A percentile compares a stretch with the other conserved stretches of the same genome.
These are phyloP conservation scores for Lachancea thermotolerans DNA, from an alignment of 805 yeast species.

Conservation along the genomic window DNA sequence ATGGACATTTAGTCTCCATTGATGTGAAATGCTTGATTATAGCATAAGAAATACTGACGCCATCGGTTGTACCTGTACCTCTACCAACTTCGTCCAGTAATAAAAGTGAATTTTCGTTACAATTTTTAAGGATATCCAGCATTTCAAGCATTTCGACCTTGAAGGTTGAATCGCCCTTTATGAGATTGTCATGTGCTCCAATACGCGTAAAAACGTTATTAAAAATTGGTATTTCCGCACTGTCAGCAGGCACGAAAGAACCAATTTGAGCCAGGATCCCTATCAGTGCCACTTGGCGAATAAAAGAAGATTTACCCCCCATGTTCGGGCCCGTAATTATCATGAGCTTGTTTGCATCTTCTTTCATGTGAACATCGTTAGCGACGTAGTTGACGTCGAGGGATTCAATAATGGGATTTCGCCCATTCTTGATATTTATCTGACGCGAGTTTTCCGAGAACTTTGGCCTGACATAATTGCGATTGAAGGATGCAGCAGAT, in stretches of 20 bases:
- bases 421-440: conserved; percentile 47
- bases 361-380: conserved; percentile 51
- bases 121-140: conserved; percentile 74
- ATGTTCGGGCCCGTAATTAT: conserved; percentile 81
- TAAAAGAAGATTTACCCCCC: conserved; percentile 82
- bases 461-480: conserved; percentile 44
- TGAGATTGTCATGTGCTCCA: conserved; percentile 77
- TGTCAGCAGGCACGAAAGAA: conserved; percentile 61
- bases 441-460: conserved; percentile 40
- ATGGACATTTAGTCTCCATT: conserved; percentile 35
- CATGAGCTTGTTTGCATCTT: conserved; percentile 43
- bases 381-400: conserved; percentile 49
- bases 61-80: conserved; percentile 80
- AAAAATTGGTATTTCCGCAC: conserved; percentile 57
- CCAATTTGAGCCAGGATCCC: conserved; percentile 76
- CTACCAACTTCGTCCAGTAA: conserved; percentile 94
- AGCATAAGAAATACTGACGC: conserved; percentile 73
- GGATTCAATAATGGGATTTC: conserved; percentile 63
- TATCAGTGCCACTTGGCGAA: conserved; percentile 63
- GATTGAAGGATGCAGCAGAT: conserved; percentile 49
- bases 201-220: conserved; percentile 55
- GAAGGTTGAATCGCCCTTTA: conserved; percentile 76
- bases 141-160: conserved; percentile 97
- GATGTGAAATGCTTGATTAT: conserved; percentile 53
- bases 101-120: conserved; percentile 71